A percentile compares a stretch with the other conserved stretches of the same genome.
Conservation (phyloP, 768 basidiomycete species). For the Termitomyces sp. region DNA sequence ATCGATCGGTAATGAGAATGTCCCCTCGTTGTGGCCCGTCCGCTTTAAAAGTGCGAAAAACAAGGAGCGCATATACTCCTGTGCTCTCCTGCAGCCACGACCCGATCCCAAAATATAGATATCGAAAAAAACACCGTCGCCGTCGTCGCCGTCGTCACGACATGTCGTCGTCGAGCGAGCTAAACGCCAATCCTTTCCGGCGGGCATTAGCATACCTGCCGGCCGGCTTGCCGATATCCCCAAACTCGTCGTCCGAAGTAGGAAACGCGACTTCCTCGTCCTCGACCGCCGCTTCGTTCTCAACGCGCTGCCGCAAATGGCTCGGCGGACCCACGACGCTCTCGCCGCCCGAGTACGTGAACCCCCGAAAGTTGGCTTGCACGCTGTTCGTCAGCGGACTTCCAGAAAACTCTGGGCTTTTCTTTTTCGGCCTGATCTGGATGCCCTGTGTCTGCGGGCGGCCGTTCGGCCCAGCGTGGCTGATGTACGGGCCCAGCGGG, state of each 20-base stretch:
- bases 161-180: conserved; percentile 33
- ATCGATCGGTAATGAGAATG: conserved; percentile 7
- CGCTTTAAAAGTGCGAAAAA: conserved; percentile 14
- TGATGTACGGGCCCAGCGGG: conserved; percentile 14
- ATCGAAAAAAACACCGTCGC: too few relatives aligned
- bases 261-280: conserved; percentile 44
- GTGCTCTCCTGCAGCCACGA: conserved; percentile 8
- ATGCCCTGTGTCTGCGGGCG: conserved; percentile 39
- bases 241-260: conserved; percentile 74
- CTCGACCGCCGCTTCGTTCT: conserved; percentile 51
- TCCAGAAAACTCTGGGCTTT: conserved; percentile 40
- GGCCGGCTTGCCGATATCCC: conserved; percentile 55
- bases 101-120: neutral
- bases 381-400: conserved; percentile 85
- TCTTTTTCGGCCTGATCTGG: conserved; percentile 46
- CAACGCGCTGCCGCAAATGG: conserved; percentile 32
- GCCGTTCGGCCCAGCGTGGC: conserved; percentile 14
- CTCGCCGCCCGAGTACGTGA: conserved; percentile 81
- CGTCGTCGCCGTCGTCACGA: too few relatives aligned
- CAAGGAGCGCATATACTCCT: conserved; percentile 15
- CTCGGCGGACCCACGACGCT: conserved; percentile 47
- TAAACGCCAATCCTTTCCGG: conserved; percentile 41
- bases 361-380: conserved; percentile 95
- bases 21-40: conserved; percentile 9
- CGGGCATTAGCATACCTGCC: conserved; percentile 64